Conservation (phyloP, 2,329 filamentous ascomycete species). For the Albophoma yamanashiensis region DNA sequence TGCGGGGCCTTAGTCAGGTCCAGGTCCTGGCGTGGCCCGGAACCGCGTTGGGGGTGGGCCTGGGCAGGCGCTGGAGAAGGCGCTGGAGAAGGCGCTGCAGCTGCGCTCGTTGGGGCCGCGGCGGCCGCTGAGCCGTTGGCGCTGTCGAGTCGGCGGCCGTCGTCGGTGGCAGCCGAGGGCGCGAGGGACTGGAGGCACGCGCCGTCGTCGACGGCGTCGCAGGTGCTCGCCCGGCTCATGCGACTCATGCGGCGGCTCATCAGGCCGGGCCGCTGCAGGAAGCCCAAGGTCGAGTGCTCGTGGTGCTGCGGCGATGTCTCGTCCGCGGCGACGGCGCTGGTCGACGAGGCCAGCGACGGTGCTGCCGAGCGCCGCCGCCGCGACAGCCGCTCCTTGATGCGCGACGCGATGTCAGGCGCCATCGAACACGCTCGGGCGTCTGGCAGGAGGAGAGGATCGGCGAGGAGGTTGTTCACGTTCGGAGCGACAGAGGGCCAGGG, state of each 20-base stretch:
- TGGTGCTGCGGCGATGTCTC: slow-evolving; percentile 7
- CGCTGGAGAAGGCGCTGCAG: not conserved
- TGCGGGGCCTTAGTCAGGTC: not conserved
- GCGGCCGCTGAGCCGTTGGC: not conserved
- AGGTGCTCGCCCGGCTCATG: not conserved
- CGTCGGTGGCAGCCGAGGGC: not conserved
- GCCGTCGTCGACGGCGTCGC: not conserved
- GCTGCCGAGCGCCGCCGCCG: slow-evolving; percentile 28
- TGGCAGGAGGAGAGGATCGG: not conserved
- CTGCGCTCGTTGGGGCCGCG: not conserved
- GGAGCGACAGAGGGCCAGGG: not conserved
- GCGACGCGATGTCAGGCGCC: slow-evolving; percentile 33
- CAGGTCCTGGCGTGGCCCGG: not conserved
- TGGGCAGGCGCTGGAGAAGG: not conserved
- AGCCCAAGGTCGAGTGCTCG: slow-evolving; percentile 8
- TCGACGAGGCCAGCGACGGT: slow-evolving; percentile 24
- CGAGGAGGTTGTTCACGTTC: not conserved
- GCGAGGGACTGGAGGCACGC: not conserved
- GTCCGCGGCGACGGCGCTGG: not conserved
- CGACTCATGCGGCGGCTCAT: slow-evolving; percentile 1
- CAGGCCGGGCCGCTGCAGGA: not conserved
- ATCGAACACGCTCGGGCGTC: slow-evolving; percentile 14
- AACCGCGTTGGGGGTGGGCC: not conserved
- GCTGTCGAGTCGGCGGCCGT: not conserved
- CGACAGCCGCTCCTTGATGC: slow-evolving; percentile 35